phyloP scores from a whole-genome alignment of 768 basidiomycete genomes.

The Boletus insuetus region DNA sequence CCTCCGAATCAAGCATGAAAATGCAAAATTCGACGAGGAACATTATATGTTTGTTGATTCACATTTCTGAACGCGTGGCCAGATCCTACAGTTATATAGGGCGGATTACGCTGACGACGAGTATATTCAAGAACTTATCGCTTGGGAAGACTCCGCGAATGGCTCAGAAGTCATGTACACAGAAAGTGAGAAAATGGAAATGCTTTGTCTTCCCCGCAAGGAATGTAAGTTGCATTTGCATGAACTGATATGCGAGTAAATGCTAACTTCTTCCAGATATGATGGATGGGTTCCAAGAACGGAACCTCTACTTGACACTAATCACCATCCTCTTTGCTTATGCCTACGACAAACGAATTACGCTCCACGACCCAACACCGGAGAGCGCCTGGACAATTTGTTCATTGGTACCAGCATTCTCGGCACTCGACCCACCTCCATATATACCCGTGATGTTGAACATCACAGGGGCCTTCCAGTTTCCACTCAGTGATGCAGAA shows the following conservation, averaged over 20 bases:
- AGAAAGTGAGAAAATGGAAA: conserved; percentile 66
- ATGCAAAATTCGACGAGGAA: conserved; percentile 80
- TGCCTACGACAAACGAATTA: conserved; percentile 77
- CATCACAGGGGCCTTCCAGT: conserved; percentile 1
- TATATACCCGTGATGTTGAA: conserved; percentile 31
- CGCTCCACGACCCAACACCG: conserved; percentile 74
- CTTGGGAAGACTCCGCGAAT: conserved; percentile 60
- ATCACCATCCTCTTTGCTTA: conserved; percentile 75
- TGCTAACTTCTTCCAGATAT: conserved; percentile 49
- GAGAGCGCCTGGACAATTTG: conserved; percentile 89
- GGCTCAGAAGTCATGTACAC: conserved; percentile 50
- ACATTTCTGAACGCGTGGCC: background rate
- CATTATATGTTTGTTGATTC: conserved; percentile 67
- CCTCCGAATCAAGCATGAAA: conserved; percentile 58
- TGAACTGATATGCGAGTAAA: background rate
- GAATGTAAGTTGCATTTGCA: conserved; percentile 42
- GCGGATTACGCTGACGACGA: conserved; percentile 80
- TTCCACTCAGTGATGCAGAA: conserved; percentile 41
- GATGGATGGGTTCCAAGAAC: conserved; percentile 51
- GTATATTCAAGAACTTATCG: conserved; percentile 66
- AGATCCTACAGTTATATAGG: conserved; percentile 38
- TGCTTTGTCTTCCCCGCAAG: conserved; percentile 54
- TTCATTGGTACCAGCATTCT: conserved; percentile 69
- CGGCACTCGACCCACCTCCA: conserved; percentile 77
- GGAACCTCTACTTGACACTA: conserved; percentile 65